Conservation (phyloP, 2,329 filamentous ascomycete species). For the Fusarium praegraminearum region DNA sequence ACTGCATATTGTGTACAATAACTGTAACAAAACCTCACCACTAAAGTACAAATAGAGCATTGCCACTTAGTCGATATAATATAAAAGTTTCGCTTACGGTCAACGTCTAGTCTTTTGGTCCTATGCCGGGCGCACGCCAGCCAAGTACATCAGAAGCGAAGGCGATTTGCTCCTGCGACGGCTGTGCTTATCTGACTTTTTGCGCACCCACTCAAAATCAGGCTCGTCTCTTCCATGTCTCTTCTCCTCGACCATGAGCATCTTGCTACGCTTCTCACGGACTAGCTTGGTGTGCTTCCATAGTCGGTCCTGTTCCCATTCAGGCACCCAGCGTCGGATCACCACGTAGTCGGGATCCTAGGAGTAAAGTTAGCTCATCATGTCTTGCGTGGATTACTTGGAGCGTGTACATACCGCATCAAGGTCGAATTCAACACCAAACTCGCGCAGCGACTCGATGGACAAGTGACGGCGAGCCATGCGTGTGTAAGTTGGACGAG, state of each 20-base stretch:
- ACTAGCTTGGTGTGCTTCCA: conserved; percentile 77
- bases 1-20: conserved; percentile 36
- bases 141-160: conserved; percentile 67
- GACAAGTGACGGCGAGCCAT: conserved; percentile 73
- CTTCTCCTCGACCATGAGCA: conserved; percentile 62
- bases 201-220: conserved; percentile 69
- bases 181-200: conserved; percentile 62
- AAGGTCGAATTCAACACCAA: conserved; percentile 68
- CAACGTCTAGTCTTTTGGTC: background rate
- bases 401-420: conserved; percentile 62
- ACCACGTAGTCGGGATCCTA: conserved; percentile 77
- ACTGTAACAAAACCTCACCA: conserved; percentile 42
- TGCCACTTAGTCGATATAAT: conserved; percentile 15
- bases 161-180: conserved; percentile 70
- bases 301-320: conserved; percentile 76
- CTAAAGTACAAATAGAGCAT: conserved; percentile 29
- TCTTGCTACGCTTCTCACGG: conserved; percentile 66
- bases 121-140: conserved; percentile 61
- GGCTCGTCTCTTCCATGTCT: conserved; percentile 57
- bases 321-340: conserved; percentile 79
- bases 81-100: conserved; percentile 4
- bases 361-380: conserved; percentile 49
- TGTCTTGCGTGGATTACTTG: background rate
- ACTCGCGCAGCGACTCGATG: conserved; percentile 69
- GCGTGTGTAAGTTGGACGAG: conserved; percentile 70